These are phyloP conservation scores for Metschnikowia dekortorum DNA, from an alignment of 805 yeast genomes.

Conservation along the genomic window DNA sequence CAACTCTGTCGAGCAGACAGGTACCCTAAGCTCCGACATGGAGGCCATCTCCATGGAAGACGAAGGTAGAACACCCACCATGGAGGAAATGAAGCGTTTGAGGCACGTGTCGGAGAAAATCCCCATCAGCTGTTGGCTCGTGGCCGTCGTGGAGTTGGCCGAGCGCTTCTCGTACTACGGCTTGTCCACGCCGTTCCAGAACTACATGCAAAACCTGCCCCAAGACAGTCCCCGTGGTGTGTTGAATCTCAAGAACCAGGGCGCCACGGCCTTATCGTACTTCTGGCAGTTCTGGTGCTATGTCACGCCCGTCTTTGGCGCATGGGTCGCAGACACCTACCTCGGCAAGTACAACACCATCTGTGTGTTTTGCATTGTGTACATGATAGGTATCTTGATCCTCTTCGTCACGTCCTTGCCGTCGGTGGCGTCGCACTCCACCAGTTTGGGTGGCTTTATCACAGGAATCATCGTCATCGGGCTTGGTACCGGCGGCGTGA, in stretches of 20 bases:
- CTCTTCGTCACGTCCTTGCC: conserved; percentile 70
- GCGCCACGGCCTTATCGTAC: conserved; percentile 69
- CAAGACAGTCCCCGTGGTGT: conserved; percentile 45
- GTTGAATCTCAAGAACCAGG: conserved; percentile 53
- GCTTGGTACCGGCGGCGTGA: conserved; percentile 77
- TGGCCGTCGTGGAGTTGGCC: conserved; percentile 69
- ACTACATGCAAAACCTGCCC: conserved; percentile 65
- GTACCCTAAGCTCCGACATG: conserved; percentile 2
- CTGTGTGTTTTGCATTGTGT: conserved; percentile 53
- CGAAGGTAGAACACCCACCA: conserved; percentile 47
- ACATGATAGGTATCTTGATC: conserved; percentile 58
- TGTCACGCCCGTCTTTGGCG: conserved; percentile 74
- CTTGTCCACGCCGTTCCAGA: conserved; percentile 68
- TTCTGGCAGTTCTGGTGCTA: conserved; percentile 82
- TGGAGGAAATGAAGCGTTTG: conserved; percentile 47
- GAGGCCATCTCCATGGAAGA: conserved; percentile 16
- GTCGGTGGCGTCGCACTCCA: conserved; percentile 42
- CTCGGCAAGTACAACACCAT: conserved; percentile 72
- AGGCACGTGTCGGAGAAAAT: conserved; percentile 49
- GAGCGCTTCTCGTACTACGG: conserved; percentile 84
- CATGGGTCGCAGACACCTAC: conserved; percentile 68
- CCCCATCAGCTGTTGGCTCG: conserved; percentile 56
- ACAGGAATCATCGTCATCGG: conserved; percentile 59
- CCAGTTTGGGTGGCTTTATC: conserved; percentile 61
- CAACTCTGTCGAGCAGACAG: conserved; percentile 5